Evolutionary conservation across 768 basidiomycete species (phyloP).

Genomic region (Tulasnella sp.): DNA sequence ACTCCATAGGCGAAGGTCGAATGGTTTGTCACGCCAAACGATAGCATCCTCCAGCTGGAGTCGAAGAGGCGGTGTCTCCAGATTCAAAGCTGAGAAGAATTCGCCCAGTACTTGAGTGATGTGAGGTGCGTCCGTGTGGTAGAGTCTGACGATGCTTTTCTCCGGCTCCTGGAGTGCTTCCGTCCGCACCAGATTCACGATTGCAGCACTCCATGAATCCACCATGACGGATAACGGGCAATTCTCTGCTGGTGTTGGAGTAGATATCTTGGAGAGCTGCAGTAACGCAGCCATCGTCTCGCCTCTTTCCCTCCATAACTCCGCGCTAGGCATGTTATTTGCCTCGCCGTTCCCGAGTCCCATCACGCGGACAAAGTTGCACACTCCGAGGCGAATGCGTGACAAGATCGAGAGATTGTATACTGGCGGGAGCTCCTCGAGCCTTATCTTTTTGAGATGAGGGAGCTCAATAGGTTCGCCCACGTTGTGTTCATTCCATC

Average conservation of each 20-base stretch:
- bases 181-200: background rate
- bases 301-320: background rate
- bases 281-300: background rate
- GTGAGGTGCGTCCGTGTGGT: background rate
- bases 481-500: background rate
- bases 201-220: background rate
- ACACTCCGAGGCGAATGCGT: background rate
- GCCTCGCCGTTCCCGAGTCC: background rate
- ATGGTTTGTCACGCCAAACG: background rate
- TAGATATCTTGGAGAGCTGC: background rate
- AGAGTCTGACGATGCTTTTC: background rate
- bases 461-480: background rate
- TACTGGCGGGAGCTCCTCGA: background rate
- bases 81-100: background rate
- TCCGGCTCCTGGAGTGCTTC: background rate
- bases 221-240: background rate
- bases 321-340: background rate
- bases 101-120: background rate
- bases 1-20: background rate
- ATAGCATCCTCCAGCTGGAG: background rate
- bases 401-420: background rate
- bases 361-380: background rate
- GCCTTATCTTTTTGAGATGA: background rate
- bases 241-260: background rate
- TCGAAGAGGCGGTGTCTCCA: background rate